These are phyloP conservation scores for Camellia oleifera DNA, from an alignment of 179 eudicot genomes.

Conservation along the genomic window DNA sequence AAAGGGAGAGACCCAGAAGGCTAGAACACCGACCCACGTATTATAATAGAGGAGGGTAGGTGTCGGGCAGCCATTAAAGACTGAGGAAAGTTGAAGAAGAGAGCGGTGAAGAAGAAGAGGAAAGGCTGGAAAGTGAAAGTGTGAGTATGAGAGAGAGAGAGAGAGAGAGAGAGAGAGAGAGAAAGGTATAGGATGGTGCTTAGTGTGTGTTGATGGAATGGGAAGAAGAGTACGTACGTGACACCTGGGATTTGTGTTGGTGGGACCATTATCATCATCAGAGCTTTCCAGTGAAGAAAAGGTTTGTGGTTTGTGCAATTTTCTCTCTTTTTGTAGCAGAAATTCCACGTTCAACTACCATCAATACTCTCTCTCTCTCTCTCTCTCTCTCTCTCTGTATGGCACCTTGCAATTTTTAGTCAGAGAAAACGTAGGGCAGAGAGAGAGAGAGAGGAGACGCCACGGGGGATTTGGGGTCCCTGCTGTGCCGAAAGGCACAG, in stretches of 20 bases:
- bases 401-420: neutral
- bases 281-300: constrained; percentile 11
- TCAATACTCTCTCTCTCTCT: neutral
- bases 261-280: constrained; percentile 12
- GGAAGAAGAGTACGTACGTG: constrained; percentile 4
- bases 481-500: too few species aligned
- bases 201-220: neutral
- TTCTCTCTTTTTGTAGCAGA: neutral
- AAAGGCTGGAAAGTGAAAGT: neutral
- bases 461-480: too few species aligned
- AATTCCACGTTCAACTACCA: constrained; percentile 1
- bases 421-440: too few species aligned
- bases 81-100: constrained; percentile 15
- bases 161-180: neutral
- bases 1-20: constrained; percentile 23
- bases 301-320: neutral
- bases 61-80: constrained; percentile 38
- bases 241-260: neutral
- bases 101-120: neutral
- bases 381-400: constrained; percentile 6
- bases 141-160: neutral
- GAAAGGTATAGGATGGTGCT: neutral
- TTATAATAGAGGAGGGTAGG: constrained; percentile 20
- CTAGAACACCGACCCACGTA: constrained; percentile 4
- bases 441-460: too few species aligned